Percentiles rank a stretch among this genome's conserved stretches.
These are phyloP conservation scores for Kickxella alabastrina DNA, from an alignment of 192 early-diverging fungal species.

Conservation along the genomic window DNA sequence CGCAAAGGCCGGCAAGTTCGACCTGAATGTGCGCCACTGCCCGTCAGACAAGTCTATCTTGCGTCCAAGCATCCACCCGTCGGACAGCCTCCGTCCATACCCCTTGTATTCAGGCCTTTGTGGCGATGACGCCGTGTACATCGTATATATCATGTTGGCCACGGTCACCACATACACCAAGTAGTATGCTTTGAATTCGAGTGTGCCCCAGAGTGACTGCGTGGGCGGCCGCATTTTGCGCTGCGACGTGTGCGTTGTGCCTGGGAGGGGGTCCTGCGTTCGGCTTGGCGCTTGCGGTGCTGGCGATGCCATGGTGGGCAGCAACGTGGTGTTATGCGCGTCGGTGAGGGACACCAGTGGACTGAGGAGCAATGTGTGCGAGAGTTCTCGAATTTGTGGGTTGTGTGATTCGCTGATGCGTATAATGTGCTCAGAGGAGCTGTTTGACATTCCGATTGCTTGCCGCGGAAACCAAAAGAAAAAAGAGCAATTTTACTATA, in stretches of 20 bases:
- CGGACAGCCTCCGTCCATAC: slow-evolving; percentile 46
- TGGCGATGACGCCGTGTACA: slow-evolving; percentile 50
- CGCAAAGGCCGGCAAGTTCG: slow-evolving; percentile 52
- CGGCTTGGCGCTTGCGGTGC: not conserved
- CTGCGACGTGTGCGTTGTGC: slow-evolving; percentile 16
- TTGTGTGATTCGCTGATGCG: slow-evolving; percentile 4
- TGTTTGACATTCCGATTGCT: slow-evolving; percentile 16
- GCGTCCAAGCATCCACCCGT: slow-evolving; percentile 71
- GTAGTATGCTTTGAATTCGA: slow-evolving; percentile 78
- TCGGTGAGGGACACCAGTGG: slow-evolving; percentile 4
- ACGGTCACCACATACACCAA: slow-evolving; percentile 55
- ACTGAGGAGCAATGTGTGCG: slow-evolving; percentile 20
- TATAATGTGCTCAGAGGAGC: slow-evolving; percentile 17
- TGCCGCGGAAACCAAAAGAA: not conserved
- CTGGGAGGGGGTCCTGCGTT: slow-evolving; percentile 7
- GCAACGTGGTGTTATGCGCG: slow-evolving; percentile 1
- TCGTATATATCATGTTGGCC: slow-evolving; percentile 63
- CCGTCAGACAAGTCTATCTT: slow-evolving; percentile 55
- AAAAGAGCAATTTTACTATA: not conserved
- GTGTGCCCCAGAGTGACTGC: slow-evolving; percentile 58
- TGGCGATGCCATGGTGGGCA: not conserved
- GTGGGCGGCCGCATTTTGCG: slow-evolving; percentile 78
- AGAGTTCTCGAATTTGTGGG: slow-evolving; percentile 3
- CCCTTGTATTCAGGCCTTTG: slow-evolving; percentile 30
- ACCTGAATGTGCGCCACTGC: slow-evolving; percentile 48